These are phyloP conservation scores for Bryum argenteum DNA, from an alignment of 225 moss, liverwort and hornwort genomes.

Conservation along the genomic window DNA sequence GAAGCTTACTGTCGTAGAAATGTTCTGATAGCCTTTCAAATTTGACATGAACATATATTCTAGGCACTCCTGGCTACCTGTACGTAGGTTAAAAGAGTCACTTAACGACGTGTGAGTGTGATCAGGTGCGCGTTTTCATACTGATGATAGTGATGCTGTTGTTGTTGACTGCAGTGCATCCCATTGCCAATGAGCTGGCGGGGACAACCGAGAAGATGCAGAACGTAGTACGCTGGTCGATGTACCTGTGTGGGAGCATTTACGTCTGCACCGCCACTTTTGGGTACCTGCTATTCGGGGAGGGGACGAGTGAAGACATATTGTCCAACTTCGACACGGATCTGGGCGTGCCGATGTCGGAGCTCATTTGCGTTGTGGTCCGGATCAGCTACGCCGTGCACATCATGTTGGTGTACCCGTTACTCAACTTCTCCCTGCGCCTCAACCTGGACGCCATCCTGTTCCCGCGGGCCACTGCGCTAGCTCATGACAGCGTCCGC, in stretches of 20 bases:
- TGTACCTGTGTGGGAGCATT: conserved; percentile 67
- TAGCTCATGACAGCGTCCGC: conserved; percentile 56
- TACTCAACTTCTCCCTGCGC: conserved; percentile 81
- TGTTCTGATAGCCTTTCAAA: too few relatives aligned
- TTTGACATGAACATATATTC: too few relatives aligned
- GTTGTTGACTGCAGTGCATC: conserved; percentile 65
- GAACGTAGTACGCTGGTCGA: conserved; percentile 59
- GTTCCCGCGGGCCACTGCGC: conserved; percentile 67
- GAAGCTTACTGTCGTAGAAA: too few relatives aligned
- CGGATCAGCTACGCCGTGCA: conserved; percentile 89
- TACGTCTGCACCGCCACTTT: conserved; percentile 82
- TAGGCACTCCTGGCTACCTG: too few relatives aligned
- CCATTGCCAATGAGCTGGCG: conserved; percentile 86
- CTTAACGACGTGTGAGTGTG: neutral
- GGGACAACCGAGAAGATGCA: conserved; percentile 60
- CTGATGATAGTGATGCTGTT: neutral
- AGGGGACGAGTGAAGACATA: conserved; percentile 72
- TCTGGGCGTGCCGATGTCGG: conserved; percentile 73
- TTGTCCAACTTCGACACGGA: conserved; percentile 91
- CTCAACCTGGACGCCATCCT: conserved; percentile 82
- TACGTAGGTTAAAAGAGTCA: neutral
- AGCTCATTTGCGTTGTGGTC: conserved; percentile 55
- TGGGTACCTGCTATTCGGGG: conserved; percentile 87
- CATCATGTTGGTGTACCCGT: conserved; percentile 92
- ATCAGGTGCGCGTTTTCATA: neutral